Percentiles rank a stretch among this genome's conserved stretches.
phyloP scores from a whole-genome alignment of 169 alveolate species.

The Eimeria mitis region DNA sequence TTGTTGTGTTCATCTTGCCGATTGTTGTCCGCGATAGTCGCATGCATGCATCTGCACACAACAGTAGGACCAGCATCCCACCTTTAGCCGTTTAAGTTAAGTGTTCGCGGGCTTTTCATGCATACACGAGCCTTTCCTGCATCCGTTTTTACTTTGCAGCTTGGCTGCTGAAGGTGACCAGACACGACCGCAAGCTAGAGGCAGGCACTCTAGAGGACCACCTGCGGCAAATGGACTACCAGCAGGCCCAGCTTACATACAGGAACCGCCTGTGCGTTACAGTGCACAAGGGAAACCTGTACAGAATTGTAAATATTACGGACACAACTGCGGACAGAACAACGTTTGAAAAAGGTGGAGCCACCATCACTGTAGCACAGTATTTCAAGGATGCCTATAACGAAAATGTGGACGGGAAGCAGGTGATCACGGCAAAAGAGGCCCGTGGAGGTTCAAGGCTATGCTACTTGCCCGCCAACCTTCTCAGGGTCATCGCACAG shows the following conservation, averaged over 20 bases:
- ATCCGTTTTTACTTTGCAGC: conserved; percentile 8
- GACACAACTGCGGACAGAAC: conserved; percentile 64
- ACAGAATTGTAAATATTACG: conserved; percentile 42
- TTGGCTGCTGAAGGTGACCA: conserved; percentile 48
- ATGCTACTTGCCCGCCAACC: conserved; percentile 51
- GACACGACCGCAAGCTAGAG: conserved; percentile 74
- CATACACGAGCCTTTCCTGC: not conserved
- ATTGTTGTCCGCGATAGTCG: not conserved
- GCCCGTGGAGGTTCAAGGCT: conserved; percentile 64
- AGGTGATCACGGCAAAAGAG: conserved; percentile 22
- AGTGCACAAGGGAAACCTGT: conserved; percentile 51
- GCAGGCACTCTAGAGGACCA: conserved; percentile 39
- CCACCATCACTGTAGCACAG: conserved; percentile 40
- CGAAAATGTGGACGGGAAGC: conserved; percentile 40
- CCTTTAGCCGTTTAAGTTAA: not conserved
- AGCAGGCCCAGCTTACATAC: conserved; percentile 27
- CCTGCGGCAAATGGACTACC: conserved; percentile 39
- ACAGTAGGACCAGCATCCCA: not conserved
- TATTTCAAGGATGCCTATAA: conserved; percentile 55
- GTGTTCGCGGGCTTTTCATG: not conserved
- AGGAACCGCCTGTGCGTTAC: conserved; percentile 67
- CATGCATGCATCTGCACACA: not conserved
- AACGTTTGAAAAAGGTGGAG: conserved; percentile 43
- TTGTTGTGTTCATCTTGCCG: not conserved
- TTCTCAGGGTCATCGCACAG: conserved; percentile 61